Percentiles rank a stretch among this genome's conserved stretches.
Evolutionary conservation across 306 rosid genomes (phyloP).

Genomic region (Citrullus colocynthis): DNA sequence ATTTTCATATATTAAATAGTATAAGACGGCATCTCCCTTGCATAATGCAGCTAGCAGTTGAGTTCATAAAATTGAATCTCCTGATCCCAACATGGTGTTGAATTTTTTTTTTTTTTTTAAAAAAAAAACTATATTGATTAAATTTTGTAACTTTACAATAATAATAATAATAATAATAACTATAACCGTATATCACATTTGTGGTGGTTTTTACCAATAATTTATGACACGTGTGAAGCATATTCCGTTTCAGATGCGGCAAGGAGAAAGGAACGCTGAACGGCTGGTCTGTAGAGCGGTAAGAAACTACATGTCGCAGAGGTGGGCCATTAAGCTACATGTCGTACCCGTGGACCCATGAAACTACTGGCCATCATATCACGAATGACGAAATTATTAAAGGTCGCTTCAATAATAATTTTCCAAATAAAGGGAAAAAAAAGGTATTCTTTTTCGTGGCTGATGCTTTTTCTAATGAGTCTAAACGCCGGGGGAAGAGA

Average conservation of each 20-base stretch:
- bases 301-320: background rate
- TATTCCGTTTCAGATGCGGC: background rate
- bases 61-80: too few species aligned
- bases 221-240: background rate
- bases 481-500: background rate
- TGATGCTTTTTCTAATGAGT: too few species aligned
- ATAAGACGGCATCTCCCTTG: too few species aligned
- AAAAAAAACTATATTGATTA: too few species aligned
- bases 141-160: too few species aligned
- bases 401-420: background rate
- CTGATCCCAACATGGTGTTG: too few species aligned
- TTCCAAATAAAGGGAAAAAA: too few species aligned
- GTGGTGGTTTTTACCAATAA: background rate
- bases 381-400: background rate
- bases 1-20: too few species aligned
- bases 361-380: background rate
- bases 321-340: background rate
- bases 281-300: background rate
- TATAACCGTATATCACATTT: too few species aligned
- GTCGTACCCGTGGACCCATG: background rate
- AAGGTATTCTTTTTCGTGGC: background rate
- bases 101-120: too few species aligned
- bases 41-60: too few species aligned
- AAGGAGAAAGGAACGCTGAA: background rate
- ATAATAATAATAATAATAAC: too few species aligned